phyloP scores from a whole-genome alignment of 2,329 filamentous ascomycete species.

The Diaporthe destruens region DNA sequence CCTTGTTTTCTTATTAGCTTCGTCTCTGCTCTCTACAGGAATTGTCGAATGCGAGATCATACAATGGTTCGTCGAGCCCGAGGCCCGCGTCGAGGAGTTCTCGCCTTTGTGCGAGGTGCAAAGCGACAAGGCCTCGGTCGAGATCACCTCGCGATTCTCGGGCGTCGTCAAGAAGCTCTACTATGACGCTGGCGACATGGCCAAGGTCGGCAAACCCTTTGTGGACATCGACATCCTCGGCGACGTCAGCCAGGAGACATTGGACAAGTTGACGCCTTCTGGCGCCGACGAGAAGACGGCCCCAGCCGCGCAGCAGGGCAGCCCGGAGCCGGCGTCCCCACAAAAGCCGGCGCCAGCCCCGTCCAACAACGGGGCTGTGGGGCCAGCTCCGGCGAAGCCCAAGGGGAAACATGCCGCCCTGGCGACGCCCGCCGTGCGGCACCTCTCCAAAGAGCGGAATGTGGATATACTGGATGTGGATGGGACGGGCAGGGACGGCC shows the following conservation, averaged over 20 bases:
- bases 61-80: slow-evolving; percentile 98
- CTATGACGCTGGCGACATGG: slow-evolving; percentile 96
- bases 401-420: slow-evolving; percentile 78
- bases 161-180: slow-evolving; percentile 96
- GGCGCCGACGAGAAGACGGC: slow-evolving; percentile 40
- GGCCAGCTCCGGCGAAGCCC: slow-evolving; percentile 46
- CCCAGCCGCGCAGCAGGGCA: slow-evolving; percentile 8
- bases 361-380: slow-evolving; percentile 28
- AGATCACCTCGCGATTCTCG: slow-evolving; percentile 96
- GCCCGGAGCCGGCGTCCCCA: slow-evolving; percentile 47
- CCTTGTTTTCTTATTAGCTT: slow-evolving; percentile 18
- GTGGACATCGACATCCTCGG: slow-evolving; percentile 95
- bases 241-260: slow-evolving; percentile 74
- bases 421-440: slow-evolving; percentile 92
- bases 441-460: slow-evolving; percentile 83
- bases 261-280: slow-evolving; percentile 53
- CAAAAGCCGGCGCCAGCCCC: slow-evolving; percentile 40
- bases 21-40: slow-evolving; percentile 65
- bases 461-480: slow-evolving; percentile 82
- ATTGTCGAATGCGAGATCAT: slow-evolving; percentile 99
- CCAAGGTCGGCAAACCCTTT: slow-evolving; percentile 92
- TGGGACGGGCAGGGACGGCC: slow-evolving; percentile 90
- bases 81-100: slow-evolving; percentile 96
- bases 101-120: slow-evolving; percentile 98
- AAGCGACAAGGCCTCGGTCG: slow-evolving; percentile 90